Evolutionary conservation across 257 asterid genomes (phyloP), one percentile per base, ranked within the genome.

Genomic region (Knoxia roxburghii): DNA sequence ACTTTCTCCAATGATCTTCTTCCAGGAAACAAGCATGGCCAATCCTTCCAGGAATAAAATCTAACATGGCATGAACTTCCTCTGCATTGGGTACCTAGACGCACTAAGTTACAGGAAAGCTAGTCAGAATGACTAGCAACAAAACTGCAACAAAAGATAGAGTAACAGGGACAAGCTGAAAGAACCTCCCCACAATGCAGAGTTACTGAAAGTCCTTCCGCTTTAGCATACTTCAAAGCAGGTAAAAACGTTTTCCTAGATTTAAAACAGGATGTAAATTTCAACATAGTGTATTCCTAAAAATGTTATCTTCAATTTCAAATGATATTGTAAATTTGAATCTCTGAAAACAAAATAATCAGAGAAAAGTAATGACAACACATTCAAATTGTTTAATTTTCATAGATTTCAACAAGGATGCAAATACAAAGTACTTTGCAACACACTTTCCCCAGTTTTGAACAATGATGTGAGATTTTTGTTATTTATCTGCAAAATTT

Each of bases 141-240:
- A 46, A 43, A 41, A 60, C 48, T 48, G 40, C 21, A 55, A 68
- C 14, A 58, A 26, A 69, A 43, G 52, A 39, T 65, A 41, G 29
- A 41, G 62, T 64, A 72, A 49, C 32, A 65, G 70, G 71, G 76
- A 49, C 67, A 72, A 75, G 81, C 54, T 45, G 80, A 72, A 77
- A 68, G 82, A 86, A 93, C 99, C 99, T 93, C 97, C 64, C 99
- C 97, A 72, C 97, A 93, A 68, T 93, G 98, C 55, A 93, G 89
- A 61, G 98, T 90, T 69, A 90, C 69, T 20, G 78, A 70, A 61
- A 93, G 88, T 60, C 95, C 97, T 76, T 81, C 90, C 75, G 80
- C 81, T 83, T 80, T 90, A 68, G 98, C 96, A 81, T 62, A 90
- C 76, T 83, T 81, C 72, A 93, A 75, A 73, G 91, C 98, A 45